Percentiles rank a stretch among this genome's conserved stretches.
These are phyloP conservation scores for Pichia californica DNA, from an alignment of 805 yeast species.

Conservation along the genomic window DNA sequence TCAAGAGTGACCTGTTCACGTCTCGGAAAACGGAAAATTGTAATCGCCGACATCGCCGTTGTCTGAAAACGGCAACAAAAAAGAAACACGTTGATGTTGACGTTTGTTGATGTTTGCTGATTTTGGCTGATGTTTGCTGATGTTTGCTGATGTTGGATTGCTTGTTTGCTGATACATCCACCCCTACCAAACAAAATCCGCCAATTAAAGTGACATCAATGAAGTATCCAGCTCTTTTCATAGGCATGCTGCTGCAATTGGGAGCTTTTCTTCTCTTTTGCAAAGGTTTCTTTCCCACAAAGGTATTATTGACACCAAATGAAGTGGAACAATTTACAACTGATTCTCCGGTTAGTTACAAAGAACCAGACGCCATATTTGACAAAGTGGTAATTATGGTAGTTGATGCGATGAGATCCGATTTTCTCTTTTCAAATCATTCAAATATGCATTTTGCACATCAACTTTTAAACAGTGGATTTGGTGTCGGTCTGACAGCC, in stretches of 20 bases:
- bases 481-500: constrained; percentile 85
- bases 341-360: constrained; percentile 24
- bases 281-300: constrained; percentile 89
- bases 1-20: too few species aligned
- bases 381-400: constrained; percentile 73
- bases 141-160: too few species aligned
- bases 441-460: constrained; percentile 71
- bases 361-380: constrained; percentile 40
- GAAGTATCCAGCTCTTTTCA: constrained; percentile 11
- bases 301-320: constrained; percentile 62
- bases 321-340: constrained; percentile 33
- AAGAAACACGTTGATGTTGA: too few species aligned
- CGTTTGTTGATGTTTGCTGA: too few species aligned
- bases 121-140: too few species aligned
- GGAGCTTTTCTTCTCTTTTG: constrained; percentile 58
- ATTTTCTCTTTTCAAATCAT: constrained; percentile 62
- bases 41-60: background rate
- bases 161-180: too few species aligned
- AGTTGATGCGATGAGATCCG: constrained; percentile 89
- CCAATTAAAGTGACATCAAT: too few species aligned
- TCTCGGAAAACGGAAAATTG: too few species aligned
- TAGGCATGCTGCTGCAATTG: constrained; percentile 32
- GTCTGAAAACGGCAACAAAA: too few species aligned
- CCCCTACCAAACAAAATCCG: too few species aligned
- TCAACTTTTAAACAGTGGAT: constrained; percentile 51